Base-by-base conservation (phyloP, 1,284 basidiomycete species). In the Neolentinus lepideus region DNA sequence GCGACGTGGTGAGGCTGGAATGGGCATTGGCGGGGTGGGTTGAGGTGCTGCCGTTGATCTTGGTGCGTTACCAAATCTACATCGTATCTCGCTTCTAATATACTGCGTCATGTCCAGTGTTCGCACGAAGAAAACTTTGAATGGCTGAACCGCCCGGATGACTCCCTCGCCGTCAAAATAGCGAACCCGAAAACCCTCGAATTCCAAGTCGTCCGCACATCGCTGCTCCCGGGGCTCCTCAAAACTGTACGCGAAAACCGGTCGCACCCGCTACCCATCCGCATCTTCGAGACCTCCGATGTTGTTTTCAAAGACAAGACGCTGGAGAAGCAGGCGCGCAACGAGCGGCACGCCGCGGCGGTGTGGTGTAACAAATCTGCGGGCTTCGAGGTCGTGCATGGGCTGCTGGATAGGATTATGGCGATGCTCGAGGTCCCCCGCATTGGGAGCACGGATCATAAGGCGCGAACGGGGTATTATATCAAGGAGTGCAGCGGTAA, bases 101-200 rank as follows among this genome's bases (percentile, higher is more conserved):
- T 26, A 27, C 27, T 25, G 25, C 9, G 31, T 27, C 51, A 10
- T 36, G n/a, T 16, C 12, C 64, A 95, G 89, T 99, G 97, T 75
- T 96, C 94, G 19, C 93, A 96, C 68, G 96, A 98, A 69, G 96
- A 99, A 73, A 98, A 98, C 75, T 99, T 97, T 67, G 86, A 83
- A 52, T 95, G 86, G 77, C 78, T 99, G 60, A 95, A 97, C 72
- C 88, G 87, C 57, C 69, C 76, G 52, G 96, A 98, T 69, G 87
- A 92, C 59, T 86, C 87, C 27, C 79, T 81, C 33, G 96, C 90
- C 9, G 86, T 99, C 61, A 89, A 90, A 57, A 90, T 99, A 59
- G 94, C 90, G 57, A 99, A 99, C 72, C 96, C 96, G 1, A 98
- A 98, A 73, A 94, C 96, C 38, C 81, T 94, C 61, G 97, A 99